phyloP scores from a whole-genome alignment of 1,284 basidiomycete species.

The Trametes hirsuta region DNA sequence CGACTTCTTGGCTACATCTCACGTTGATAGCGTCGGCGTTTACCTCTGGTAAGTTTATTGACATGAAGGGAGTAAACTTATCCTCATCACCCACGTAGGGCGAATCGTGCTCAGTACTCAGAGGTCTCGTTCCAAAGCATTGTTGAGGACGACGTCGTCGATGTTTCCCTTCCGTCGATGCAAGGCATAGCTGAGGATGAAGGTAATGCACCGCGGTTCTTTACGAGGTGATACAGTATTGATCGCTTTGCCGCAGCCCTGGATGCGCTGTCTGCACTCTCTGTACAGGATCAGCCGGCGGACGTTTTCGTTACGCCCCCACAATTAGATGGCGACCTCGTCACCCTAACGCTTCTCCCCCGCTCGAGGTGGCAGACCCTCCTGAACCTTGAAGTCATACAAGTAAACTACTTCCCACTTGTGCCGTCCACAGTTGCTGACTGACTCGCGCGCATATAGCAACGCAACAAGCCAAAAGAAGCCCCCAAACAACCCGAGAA shows the following conservation, averaged over 20 bases:
- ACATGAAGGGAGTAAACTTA: too few relatives aligned
- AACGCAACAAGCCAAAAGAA: slow-evolving; percentile 96
- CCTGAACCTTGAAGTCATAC: slow-evolving; percentile 94
- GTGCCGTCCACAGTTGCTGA: neutral
- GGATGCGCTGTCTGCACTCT: slow-evolving; percentile 59
- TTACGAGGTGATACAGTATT: neutral
- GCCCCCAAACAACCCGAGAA: slow-evolving; percentile 93
- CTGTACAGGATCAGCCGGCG: slow-evolving; percentile 57
- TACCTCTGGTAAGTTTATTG: slow-evolving; percentile 77
- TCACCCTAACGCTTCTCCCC: slow-evolving; percentile 92
- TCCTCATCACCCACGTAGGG: slow-evolving; percentile 50
- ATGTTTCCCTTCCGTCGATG: slow-evolving; percentile 80
- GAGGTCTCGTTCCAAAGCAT: slow-evolving; percentile 80
- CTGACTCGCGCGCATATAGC: slow-evolving; percentile 45
- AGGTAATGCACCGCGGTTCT: slow-evolving; percentile 41
- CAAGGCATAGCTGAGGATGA: slow-evolving; percentile 80
- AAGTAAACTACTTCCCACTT: slow-evolving; percentile 46
- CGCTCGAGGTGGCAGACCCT: slow-evolving; percentile 96
- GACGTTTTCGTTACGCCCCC: slow-evolving; percentile 85
- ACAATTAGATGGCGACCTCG: slow-evolving; percentile 82
- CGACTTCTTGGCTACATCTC: slow-evolving; percentile 95
- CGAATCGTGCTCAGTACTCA: slow-evolving; percentile 92
- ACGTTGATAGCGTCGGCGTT: slow-evolving; percentile 93
- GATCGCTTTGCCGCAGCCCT: slow-evolving; percentile 48
- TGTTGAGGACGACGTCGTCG: slow-evolving; percentile 72